Conservation (phyloP, 495 filamentous ascomycete genomes). For the Penicillium waksmanii region DNA sequence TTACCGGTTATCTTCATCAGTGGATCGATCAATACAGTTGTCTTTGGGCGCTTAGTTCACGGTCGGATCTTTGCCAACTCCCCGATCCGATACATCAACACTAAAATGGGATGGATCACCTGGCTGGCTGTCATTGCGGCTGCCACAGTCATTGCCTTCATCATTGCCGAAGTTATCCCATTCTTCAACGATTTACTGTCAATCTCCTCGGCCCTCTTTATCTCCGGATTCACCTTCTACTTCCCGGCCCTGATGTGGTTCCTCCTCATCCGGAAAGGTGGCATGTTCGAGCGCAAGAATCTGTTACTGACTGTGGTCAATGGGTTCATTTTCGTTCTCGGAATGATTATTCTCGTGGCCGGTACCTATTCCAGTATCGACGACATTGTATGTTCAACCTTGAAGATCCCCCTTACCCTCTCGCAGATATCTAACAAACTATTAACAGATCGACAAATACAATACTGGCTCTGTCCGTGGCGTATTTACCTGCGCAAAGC, state of each 20-base stretch:
- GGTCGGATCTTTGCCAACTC: conserved; percentile 58
- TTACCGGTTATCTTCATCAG: conserved; percentile 74
- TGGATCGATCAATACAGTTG: conserved; percentile 64
- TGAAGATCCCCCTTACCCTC: background rate
- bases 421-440: background rate
- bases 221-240: conserved; percentile 37
- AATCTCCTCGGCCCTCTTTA: conserved; percentile 53
- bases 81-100: conserved; percentile 61
- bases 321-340: conserved; percentile 30
- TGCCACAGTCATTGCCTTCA: conserved; percentile 64
- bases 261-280: conserved; percentile 50
- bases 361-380: conserved; percentile 60
- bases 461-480: conserved; percentile 43
- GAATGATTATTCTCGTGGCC: conserved; percentile 55
- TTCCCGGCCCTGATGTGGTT: conserved; percentile 65
- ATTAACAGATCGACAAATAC: conserved; percentile 48
- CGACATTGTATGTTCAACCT: conserved; percentile 56
- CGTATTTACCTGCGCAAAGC: conserved; percentile 49
- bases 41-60: conserved; percentile 64
- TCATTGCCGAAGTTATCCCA: conserved; percentile 71
- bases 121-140: conserved; percentile 59
- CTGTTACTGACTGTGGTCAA: conserved; percentile 29
- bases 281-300: conserved; percentile 40
- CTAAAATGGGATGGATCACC: conserved; percentile 56
- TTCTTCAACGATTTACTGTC: conserved; percentile 67